Evolutionary conservation across 164 flowering plant species (phyloP), one percentile per base, ranked within the genome.

Genomic region (Buxus sempervirens): DNA sequence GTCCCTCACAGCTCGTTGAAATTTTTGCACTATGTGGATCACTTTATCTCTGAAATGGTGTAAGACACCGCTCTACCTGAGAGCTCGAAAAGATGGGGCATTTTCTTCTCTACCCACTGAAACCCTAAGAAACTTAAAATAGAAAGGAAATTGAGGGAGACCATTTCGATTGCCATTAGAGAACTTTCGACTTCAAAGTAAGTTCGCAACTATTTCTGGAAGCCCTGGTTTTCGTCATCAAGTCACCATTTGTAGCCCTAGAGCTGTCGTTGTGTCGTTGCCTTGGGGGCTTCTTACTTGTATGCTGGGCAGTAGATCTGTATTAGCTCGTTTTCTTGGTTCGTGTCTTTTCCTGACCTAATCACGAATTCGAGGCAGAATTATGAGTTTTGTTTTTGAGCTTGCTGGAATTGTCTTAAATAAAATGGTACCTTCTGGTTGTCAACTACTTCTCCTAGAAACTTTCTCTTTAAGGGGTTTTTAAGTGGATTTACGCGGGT

Each of bases 1-100:
- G 76, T 73, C 51, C 64, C 77, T 41, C 45, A 54, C 77, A 70
- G 78, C 77, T 79, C 85, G 85, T 82, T 82, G 88, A 82, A 84
- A 82, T 64, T 84, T 84, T 80, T 76, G 74, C 81, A 75, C 67
- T 75, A 66, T 73, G 74, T 76, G 72, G 71, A 73, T 73, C 80
- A 74, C 82, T 81, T 81, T 80, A 72, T 80, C 79, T 82, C 77
- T 78, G 36, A 64, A 28, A 16, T 42, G 24, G 41, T 62, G 59
- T 19, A 22, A 63, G 15, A 53, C 16, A 60, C 36, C 62, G 42
- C 67, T 75, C 76, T 38, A 66, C 61, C 62, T 19, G 10, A 1
- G 51, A 54, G 63, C 71, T 71, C 57, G n/a, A 58, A 24, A 20
- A 41, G 55, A 42, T 58, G 14, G 25, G 63, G 1, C 63, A 54